Evolutionary conservation across 1,139 yeast genomes (phyloP).

Genomic region (Blastobotrys buckinghamii): DNA sequence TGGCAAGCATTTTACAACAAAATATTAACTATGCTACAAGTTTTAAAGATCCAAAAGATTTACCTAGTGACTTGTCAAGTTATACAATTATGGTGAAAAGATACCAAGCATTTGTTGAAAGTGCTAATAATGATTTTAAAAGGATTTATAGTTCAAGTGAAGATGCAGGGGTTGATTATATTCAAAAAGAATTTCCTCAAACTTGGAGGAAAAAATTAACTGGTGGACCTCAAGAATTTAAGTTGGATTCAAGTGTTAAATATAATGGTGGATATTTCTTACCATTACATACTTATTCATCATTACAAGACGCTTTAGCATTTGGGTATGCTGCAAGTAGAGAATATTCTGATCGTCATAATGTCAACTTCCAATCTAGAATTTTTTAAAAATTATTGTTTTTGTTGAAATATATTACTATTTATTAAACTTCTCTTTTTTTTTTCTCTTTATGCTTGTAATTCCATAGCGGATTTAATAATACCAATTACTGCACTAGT

Average conservation of each 20-base stretch:
- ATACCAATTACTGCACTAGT: constrained; percentile 88
- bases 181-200: constrained; percentile 27
- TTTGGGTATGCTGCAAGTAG: constrained; percentile 31
- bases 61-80: too few species aligned
- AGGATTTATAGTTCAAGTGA: constrained; percentile 9
- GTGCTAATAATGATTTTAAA: constrained; percentile 28
- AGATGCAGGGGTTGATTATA: constrained; percentile 21
- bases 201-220: constrained; percentile 27
- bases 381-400: background rate
- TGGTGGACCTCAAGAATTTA: background rate
- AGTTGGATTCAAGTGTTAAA: constrained; percentile 15
- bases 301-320: constrained; percentile 39
- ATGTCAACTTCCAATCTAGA: constrained; percentile 25
- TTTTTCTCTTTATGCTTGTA: constrained; percentile 19
- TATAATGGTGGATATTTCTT: constrained; percentile 30
- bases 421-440: background rate
- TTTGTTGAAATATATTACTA: background rate
- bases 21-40: background rate
- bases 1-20: constrained; percentile 17
- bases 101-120: constrained; percentile 12
- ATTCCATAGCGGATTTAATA: constrained; percentile 53
- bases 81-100: background rate
- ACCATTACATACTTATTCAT: constrained; percentile 36
- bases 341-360: constrained; percentile 33
- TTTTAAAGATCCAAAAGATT: background rate